A percentile compares a stretch with the other conserved stretches of the same genome.
Evolutionary conservation across 2,329 filamentous ascomycete species (phyloP).

Genomic region (Dothistroma septosporum): DNA sequence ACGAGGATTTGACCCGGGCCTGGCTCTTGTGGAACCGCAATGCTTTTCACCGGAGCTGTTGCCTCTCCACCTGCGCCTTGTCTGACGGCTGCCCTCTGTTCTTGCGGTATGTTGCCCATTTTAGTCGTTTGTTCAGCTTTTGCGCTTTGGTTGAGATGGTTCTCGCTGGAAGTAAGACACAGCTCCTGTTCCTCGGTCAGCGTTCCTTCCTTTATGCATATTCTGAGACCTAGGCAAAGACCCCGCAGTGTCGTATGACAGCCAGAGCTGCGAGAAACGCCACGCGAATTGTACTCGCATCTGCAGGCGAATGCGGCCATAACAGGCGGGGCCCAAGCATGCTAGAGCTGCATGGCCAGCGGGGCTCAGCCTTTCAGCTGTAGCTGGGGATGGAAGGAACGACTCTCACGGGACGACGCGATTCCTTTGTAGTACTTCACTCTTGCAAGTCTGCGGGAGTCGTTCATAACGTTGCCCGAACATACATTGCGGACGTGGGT

Average conservation of each 20-base stretch:
- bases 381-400: not conserved
- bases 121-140: not conserved
- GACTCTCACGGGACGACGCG: not conserved
- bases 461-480: no score
- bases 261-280: not conserved
- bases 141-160: not conserved
- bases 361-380: not conserved
- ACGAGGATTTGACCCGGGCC: conserved; percentile 35
- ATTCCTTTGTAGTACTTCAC: no score
- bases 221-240: not conserved
- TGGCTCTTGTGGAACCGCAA: conserved; percentile 31
- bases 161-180: not conserved
- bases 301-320: not conserved
- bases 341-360: not conserved
- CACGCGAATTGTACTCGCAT: not conserved
- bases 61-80: conserved; percentile 31
- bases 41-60: conserved; percentile 30
- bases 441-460: no score
- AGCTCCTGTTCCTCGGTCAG: no score
- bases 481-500: no score
- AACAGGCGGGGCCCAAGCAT: not conserved
- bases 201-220: no score
- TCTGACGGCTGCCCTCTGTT: conserved; percentile 37
- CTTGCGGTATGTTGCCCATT: conserved; percentile 32
- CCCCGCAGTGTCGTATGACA: not conserved